Conservation (phyloP, 2,329 filamentous ascomycete species). For the Mycocentrospora acerina region DNA sequence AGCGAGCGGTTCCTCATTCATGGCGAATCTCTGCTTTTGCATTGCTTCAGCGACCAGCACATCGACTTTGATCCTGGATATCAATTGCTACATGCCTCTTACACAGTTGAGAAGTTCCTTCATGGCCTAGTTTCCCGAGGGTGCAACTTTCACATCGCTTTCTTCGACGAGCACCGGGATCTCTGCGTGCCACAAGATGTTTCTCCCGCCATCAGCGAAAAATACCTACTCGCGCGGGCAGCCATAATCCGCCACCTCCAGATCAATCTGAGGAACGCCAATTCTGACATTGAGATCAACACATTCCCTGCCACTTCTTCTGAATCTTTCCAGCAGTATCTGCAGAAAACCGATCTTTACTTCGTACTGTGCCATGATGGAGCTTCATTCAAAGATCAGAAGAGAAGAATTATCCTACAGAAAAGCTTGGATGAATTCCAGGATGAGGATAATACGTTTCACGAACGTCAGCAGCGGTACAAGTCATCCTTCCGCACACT, state of each 20-base stretch:
- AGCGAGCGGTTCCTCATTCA: constrained; percentile 72
- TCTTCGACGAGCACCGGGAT: constrained; percentile 61
- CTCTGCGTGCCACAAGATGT: constrained; percentile 57
- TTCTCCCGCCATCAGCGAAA: constrained; percentile 41
- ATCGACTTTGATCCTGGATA: constrained; percentile 68
- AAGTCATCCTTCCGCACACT: constrained; percentile 46
- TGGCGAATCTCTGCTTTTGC: constrained; percentile 68
- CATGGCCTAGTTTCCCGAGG: constrained; percentile 60
- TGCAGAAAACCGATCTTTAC: constrained; percentile 57
- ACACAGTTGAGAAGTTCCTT: constrained; percentile 68
- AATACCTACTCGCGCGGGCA: constrained; percentile 63
- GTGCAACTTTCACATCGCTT: constrained; percentile 71
- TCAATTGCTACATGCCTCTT: constrained; percentile 70
- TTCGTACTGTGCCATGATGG: constrained; percentile 72
- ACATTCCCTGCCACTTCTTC: constrained; percentile 53
- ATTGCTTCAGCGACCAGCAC: constrained; percentile 62
- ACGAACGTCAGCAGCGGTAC: constrained; percentile 23
- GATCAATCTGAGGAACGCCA: constrained; percentile 42
- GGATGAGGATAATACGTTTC: constrained; percentile 16
- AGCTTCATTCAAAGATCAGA: constrained; percentile 32
- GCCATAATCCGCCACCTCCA: constrained; percentile 66
- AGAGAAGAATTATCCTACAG: constrained; percentile 17
- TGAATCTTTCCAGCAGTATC: constrained; percentile 57
- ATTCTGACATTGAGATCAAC: constrained; percentile 48
- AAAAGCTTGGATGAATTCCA: constrained; percentile 21